Percentiles rank a stretch among this genome's conserved stretches.
These are phyloP conservation scores for Lasiodiplodia sp. DNA, from an alignment of 2,329 filamentous ascomycete species.

Conservation along the genomic window DNA sequence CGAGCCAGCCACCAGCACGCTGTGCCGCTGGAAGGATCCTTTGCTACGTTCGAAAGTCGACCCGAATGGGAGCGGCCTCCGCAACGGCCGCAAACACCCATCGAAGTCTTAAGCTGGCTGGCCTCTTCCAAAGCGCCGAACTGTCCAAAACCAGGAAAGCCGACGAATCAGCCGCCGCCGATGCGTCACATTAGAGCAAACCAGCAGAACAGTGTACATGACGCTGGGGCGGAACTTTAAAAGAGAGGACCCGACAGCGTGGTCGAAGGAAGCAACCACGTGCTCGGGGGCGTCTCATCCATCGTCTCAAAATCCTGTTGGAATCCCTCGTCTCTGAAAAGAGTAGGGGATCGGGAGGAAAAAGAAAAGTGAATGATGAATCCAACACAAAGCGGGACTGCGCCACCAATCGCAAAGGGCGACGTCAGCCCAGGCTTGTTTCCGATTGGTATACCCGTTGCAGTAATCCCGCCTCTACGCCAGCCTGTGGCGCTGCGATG, in stretches of 20 bases:
- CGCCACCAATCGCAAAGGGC: not conserved
- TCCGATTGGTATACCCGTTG: not conserved
- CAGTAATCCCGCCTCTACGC: not conserved
- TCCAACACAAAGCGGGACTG: not conserved
- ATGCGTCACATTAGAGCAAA: not conserved
- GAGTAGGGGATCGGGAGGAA: not conserved
- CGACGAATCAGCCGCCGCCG: not conserved
- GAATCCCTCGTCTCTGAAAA: not conserved
- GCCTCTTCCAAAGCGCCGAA: not conserved
- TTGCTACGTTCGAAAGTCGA: conserved; percentile 4
- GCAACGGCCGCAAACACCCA: not conserved
- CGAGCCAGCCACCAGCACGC: not conserved
- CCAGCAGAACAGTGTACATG: not conserved
- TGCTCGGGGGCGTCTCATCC: not conserved
- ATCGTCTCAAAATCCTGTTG: not conserved
- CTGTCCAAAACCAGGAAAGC: not conserved
- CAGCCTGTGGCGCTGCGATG: not conserved
- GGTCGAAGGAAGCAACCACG: not conserved
- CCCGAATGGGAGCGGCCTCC: not conserved
- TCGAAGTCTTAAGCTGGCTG: not conserved
- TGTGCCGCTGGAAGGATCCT: not conserved
- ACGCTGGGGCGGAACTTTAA: not conserved
- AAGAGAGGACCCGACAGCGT: not conserved
- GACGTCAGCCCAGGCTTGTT: not conserved
- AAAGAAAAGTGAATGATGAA: not conserved